Evolutionary conservation across 805 yeast genomes (phyloP).

Genomic region (Cyberlindnera subsufficiens): DNA sequence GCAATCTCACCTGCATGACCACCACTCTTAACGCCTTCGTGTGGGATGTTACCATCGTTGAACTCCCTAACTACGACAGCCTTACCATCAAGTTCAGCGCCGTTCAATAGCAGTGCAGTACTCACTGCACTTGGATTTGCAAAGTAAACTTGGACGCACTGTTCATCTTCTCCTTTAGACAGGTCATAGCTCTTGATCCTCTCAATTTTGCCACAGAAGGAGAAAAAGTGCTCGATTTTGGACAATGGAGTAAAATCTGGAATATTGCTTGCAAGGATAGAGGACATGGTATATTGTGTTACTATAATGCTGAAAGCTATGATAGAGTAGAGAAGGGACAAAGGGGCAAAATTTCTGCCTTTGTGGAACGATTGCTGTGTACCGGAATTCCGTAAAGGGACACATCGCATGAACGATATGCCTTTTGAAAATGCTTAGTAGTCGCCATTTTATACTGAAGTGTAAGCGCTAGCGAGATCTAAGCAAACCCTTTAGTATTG

Average conservation of each 20-base stretch:
- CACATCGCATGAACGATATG: no score
- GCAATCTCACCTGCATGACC: conserved; percentile 5
- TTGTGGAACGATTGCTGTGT: not conserved
- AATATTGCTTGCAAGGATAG: conserved; percentile 49
- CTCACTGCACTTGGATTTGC: conserved; percentile 54
- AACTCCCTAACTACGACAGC: conserved; percentile 39
- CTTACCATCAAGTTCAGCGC: conserved; percentile 64
- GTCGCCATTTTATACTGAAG: no score
- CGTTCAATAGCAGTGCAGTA: conserved; percentile 66
- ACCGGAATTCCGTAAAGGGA: not conserved
- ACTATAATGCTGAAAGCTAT: not conserved
- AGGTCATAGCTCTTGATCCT: conserved; percentile 15
- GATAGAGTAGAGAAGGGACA: not conserved
- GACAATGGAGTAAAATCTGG: conserved; percentile 42
- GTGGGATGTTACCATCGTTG: conserved; percentile 19
- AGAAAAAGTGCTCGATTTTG: conserved; percentile 59
- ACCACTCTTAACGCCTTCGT: conserved; percentile 16
- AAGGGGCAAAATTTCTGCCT: not conserved
- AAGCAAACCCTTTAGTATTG: no score
- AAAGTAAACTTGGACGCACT: conserved; percentile 42
- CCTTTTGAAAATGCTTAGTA: no score
- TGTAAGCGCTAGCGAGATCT: no score
- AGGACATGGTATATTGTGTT: not conserved
- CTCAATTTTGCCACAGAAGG: conserved; percentile 61
- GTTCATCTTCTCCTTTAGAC: conserved; percentile 7